A percentile compares a stretch with the other conserved stretches of the same genome.
Conservation (phyloP, 75 land plant species). For the Picea sitchensis region DNA sequence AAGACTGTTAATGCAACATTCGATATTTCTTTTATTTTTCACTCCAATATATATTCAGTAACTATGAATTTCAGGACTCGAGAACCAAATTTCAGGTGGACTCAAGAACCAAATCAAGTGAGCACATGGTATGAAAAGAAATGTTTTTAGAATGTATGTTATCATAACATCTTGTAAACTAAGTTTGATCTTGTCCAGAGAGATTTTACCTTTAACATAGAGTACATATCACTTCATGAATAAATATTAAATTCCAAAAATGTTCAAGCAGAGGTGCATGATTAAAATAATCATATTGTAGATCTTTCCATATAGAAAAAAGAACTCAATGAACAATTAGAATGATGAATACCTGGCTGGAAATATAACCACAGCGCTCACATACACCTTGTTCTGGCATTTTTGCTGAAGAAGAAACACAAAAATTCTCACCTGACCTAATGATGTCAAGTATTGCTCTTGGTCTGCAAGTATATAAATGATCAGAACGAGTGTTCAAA, state of each 20-base stretch:
- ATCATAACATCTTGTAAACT: too few relatives aligned
- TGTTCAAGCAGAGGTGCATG: background rate
- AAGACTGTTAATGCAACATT: too few relatives aligned
- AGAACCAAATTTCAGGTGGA: too few relatives aligned
- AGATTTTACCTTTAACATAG: too few relatives aligned
- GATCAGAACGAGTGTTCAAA: background rate
- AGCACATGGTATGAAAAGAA: too few relatives aligned
- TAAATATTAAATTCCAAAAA: background rate
- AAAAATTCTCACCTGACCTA: slow-evolving; percentile 86
- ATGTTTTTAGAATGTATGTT: too few relatives aligned
- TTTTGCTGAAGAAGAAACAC: slow-evolving; percentile 73
- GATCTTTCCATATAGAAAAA: background rate
- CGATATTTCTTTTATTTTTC: too few relatives aligned
- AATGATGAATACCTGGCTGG: slow-evolving; percentile 79
- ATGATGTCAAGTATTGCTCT: slow-evolving; percentile 96
- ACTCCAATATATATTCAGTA: too few relatives aligned
- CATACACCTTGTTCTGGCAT: slow-evolving; percentile 98
- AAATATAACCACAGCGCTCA: slow-evolving; percentile 94
- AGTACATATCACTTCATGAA: background rate
- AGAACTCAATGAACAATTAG: background rate
- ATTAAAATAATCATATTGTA: background rate
- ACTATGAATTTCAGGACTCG: too few relatives aligned
- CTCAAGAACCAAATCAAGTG: too few relatives aligned
- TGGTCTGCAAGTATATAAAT: slow-evolving; percentile 49
- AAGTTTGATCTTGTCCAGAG: too few relatives aligned